Base-by-base conservation (phyloP, 768 basidiomycete species). In the Strobilomyces dryophilus region DNA sequence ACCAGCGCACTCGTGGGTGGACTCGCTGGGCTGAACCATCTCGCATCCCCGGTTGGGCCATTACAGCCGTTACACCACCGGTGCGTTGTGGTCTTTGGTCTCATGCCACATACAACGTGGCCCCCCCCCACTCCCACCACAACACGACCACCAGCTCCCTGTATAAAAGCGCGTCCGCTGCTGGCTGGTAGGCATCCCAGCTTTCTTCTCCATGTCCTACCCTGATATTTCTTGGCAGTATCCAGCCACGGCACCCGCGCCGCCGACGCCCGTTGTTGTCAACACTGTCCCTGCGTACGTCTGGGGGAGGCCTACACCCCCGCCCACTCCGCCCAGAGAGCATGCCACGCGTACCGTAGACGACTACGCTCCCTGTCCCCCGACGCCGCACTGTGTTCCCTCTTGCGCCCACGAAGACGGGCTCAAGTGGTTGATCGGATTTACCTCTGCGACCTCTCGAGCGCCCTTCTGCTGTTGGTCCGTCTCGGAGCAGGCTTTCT, bases 21-120 rank as follows among this genome's bases (percentile, higher is more conserved):
- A 41, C 58, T 69, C 80, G 86, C 82, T 80, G 87, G 73, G 73
- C 21, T 55, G 71, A 70, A 71, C 78, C 80, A 78, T 80, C 77
- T 74, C 83, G 75, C 87, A 90, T 89, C 84, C 89, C 89, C 82
- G 76, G 76, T 63, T 86, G 80, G 85, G 85, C 87, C 89, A 62
- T 70, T 80, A 90, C 87, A 91, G 79, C 89, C 87, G 74, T 81
- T 89, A 59, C 62, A 67, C 87, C 79, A 89, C 60, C 54, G 57
- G 59, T 47, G 61, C 40, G 59, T 55, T 51, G 4, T 6, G 24
- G 0, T 0, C n/a, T 18, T 44, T 43, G 37, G 40, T n/a, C 18
- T n/a, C 20, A 29, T 27, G 11, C 21, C 37, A 39, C 37, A 39
- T 10, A 36, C 14, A 15, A 36, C 35, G 15, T 36, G 14, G n/a